These are phyloP conservation scores for Fraxinus ornus DNA, from an alignment of 305 asterid genomes.

Conservation along the genomic window DNA sequence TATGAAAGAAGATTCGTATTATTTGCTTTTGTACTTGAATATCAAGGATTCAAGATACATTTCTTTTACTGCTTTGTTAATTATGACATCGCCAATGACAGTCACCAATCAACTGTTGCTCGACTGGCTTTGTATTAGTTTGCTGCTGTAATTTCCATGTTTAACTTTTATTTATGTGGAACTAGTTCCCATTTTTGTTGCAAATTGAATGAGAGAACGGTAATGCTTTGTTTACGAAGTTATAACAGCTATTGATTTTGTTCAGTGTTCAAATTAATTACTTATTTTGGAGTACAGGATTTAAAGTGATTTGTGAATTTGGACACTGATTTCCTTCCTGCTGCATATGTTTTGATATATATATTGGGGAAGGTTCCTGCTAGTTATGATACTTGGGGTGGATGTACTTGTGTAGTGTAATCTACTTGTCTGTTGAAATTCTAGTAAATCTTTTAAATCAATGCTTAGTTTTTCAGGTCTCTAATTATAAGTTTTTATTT, in stretches of 20 bases:
- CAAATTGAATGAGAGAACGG: not conserved
- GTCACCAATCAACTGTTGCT: not conserved
- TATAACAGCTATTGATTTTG: conserved; percentile 1
- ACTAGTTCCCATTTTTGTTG: not conserved
- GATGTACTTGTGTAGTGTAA: not conserved
- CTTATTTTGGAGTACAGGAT: not conserved
- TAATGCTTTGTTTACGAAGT: not conserved
- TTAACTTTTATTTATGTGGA: not conserved
- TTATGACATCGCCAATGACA: not conserved
- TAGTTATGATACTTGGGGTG: not conserved
- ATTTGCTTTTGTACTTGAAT: conserved; percentile 34
- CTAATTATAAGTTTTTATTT: not conserved
- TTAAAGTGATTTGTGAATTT: not conserved
- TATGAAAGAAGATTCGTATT: conserved; percentile 30
- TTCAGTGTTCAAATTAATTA: not conserved
- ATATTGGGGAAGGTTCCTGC: not conserved
- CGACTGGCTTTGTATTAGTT: not conserved
- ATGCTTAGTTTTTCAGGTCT: not conserved
- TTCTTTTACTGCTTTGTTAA: not conserved
- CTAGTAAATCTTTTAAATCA: not conserved
- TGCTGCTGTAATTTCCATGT: not conserved
- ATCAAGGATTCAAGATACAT: conserved; percentile 9
- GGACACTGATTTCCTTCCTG: not conserved
- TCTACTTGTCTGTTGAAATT: not conserved
- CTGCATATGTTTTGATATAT: not conserved